Conservation (phyloP, 352 stramenopile genomes). For the Globisporangium recalcitrans region DNA sequence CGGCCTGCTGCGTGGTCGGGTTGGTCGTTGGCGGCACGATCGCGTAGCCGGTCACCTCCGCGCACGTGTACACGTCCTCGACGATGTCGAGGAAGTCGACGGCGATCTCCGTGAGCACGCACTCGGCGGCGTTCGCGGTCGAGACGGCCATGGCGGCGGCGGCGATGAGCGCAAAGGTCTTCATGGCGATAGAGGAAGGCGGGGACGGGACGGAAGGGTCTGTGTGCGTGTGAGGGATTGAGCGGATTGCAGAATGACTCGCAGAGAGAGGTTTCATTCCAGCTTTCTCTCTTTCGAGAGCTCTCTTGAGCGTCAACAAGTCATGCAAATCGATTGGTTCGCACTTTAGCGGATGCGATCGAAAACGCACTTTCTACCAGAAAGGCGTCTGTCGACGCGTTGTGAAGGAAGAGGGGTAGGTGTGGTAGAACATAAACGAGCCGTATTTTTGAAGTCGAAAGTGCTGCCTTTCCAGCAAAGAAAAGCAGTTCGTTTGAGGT, state of each 20-base stretch:
- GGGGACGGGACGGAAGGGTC: not conserved
- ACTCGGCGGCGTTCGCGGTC: conserved; percentile 4
- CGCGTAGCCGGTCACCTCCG: not conserved
- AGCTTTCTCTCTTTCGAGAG: not conserved
- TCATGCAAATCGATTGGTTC: not conserved
- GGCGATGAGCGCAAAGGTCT: conserved; percentile 8
- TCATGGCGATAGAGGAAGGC: not conserved
- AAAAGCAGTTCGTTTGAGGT: not conserved
- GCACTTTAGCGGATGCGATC: not conserved
- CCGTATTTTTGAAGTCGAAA: not conserved
- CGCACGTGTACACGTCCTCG: conserved; percentile 1
- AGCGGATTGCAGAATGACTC: conserved; percentile 10
- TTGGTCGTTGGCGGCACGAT: conserved; percentile 3
- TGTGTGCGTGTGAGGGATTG: conserved; percentile 1
- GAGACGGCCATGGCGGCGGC: conserved; percentile 6
- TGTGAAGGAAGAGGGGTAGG: not conserved
- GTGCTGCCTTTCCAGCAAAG: too few relatives aligned
- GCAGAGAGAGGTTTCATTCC: not conserved
- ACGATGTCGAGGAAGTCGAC: not conserved
- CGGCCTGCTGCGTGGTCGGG: conserved; percentile 1
- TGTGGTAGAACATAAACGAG: not conserved
- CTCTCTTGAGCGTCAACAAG: not conserved
- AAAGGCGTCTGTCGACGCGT: not conserved
- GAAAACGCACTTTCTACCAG: not conserved
- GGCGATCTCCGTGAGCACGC: conserved; percentile 2